Evolutionary conservation across 2,329 filamentous ascomycete species (phyloP), one percentile per base, ranked within the genome.

Genomic region (Pleoardoris graminearum): DNA sequence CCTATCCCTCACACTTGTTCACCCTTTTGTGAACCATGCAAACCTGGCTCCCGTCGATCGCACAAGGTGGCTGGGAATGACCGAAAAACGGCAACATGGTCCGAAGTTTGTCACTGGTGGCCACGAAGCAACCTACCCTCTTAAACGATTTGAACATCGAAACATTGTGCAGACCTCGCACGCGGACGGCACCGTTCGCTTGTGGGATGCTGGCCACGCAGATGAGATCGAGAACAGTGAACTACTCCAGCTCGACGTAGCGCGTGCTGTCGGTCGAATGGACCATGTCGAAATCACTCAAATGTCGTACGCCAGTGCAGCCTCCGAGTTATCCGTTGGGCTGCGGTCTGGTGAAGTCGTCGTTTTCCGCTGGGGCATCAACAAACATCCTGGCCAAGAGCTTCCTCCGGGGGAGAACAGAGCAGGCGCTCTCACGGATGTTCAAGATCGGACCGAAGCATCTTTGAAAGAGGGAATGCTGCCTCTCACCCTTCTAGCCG

Each of bases 151-250:
- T 62, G 91, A 96, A 66, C 82, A 86, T 55, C 84, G 94, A 42
- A 96, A 91, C 51, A 84, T 97, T 38, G 82, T 96, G 6, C 88
- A 93, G 55, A 90, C 90, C 4, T 88, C 91, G 0, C 93, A 99
- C 71, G 91, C 88, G 3, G 94, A 99, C 73, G 91, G 92, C 48
- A 95, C 89, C 0, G 80, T 99, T n/a, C 82, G 92, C 27, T 79
- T 97, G 6, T 99, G 92, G 91, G 94, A 99, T 73, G 85, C 88
- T 17, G 94, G 94, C 0, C 89, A 96, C 65, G 89, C 85, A 12
- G 94, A 99, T 67, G 90, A 97, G 65, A 89, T 99, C 45, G 94
- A 99, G 72, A 97, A 97, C 65, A 81, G 85, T 11, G 79, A 80
- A 3, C 81, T 90, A 48, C 77, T 97, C 21, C 93, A 99, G 75